These are phyloP conservation scores for Cryptomeria japonica DNA, from an alignment of 75 land plant species.

Conservation along the genomic window DNA sequence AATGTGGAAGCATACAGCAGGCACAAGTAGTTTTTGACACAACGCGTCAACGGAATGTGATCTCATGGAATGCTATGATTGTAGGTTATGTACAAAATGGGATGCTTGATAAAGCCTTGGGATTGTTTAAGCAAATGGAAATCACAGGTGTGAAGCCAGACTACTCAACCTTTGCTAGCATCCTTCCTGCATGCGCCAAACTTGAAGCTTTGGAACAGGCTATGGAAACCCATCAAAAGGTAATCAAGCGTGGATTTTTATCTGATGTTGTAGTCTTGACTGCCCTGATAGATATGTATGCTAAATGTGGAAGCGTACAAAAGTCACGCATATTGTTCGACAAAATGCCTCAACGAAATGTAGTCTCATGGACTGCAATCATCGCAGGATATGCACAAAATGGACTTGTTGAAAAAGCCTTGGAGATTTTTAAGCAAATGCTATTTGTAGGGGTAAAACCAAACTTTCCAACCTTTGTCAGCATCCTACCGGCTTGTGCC, in stretches of 20 bases:
- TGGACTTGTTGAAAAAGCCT: conserved; percentile 33
- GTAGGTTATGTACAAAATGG: conserved; percentile 10
- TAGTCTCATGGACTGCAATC: conserved; percentile 54
- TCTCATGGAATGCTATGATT: conserved; percentile 30
- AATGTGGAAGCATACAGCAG: conserved; percentile 20
- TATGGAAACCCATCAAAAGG: conserved; percentile 2
- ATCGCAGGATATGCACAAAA: conserved; percentile 40
- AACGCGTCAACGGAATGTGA: conserved; percentile 10
- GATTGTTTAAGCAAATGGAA: background rate
- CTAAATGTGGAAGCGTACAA: conserved; percentile 3
- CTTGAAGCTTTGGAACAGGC: conserved; percentile 7
- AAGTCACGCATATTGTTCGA: conserved; percentile 1
- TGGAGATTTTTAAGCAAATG: conserved; percentile 46
- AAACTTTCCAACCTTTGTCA: conserved; percentile 35
- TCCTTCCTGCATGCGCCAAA: conserved; percentile 12
- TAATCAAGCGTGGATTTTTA: conserved; percentile 1
- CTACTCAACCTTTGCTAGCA: conserved; percentile 10
- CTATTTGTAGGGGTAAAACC: conserved; percentile 27
- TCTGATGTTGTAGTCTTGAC: background rate
- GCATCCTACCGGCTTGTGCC: conserved; percentile 49
- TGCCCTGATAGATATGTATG: conserved; percentile 15
- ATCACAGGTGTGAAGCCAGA: conserved; percentile 7
- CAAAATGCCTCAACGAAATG: conserved; percentile 24
- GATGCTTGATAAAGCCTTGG: background rate
- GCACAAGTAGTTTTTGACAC: conserved; percentile 20